Conservation (phyloP, 495 filamentous ascomycete genomes). For the Oidiodendron maius region DNA sequence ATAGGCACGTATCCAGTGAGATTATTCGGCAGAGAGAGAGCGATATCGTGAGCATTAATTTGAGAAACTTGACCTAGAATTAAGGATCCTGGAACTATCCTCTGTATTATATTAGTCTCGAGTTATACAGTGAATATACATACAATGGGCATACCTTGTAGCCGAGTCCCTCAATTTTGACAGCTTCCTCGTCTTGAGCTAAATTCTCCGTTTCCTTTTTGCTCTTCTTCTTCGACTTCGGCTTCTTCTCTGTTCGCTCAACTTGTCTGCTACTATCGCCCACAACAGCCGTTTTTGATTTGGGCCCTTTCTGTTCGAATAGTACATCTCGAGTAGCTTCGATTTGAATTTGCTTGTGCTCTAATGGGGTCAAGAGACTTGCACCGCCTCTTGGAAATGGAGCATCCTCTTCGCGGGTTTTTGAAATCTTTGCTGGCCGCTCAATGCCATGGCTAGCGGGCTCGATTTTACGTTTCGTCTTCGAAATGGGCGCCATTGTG, state of each 20-base stretch:
- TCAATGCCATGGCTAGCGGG: constrained; percentile 10
- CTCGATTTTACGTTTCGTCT: constrained; percentile 22
- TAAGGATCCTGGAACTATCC: constrained; percentile 73
- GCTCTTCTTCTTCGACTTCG: constrained; percentile 46
- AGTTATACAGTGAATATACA: constrained; percentile 1
- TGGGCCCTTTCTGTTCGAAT: constrained; percentile 71
- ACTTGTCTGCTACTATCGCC: constrained; percentile 33
- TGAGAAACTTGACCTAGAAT: constrained; percentile 81
- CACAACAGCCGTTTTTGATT: constrained; percentile 8
- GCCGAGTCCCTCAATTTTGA: constrained; percentile 80
- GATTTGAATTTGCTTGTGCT: constrained; percentile 93
- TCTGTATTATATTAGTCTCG: constrained; percentile 45
- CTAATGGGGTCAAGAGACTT: constrained; percentile 84
- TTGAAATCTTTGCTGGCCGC: constrained; percentile 12
- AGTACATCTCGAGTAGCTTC: constrained; percentile 89
- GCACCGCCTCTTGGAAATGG: constrained; percentile 91
- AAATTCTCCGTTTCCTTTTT: constrained; percentile 36
- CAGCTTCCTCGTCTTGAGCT: constrained; percentile 46
- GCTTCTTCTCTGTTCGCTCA: constrained; percentile 42
- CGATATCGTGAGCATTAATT: constrained; percentile 72
- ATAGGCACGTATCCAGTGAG: constrained; percentile 84
- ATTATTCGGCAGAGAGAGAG: constrained; percentile 84
- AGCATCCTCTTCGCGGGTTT: constrained; percentile 67
- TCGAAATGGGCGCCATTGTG: constrained; percentile 23
- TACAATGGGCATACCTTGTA: constrained; percentile 62